Conservation (phyloP, 2,329 filamentous ascomycete species). For the Pseudocercospora fuligena region DNA sequence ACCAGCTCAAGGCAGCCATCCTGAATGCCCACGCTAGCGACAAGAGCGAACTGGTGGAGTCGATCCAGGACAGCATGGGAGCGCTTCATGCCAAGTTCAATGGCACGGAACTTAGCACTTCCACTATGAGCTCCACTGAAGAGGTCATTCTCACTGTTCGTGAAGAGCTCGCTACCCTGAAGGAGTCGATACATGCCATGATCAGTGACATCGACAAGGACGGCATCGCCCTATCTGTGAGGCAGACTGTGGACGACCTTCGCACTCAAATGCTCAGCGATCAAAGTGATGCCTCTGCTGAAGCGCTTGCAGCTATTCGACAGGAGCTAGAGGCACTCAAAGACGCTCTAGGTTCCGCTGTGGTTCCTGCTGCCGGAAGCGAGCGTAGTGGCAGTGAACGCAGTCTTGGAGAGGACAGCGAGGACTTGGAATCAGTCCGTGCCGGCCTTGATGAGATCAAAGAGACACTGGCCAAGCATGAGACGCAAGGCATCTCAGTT, state of each 20-base stretch:
- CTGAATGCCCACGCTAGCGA: constrained; percentile 63
- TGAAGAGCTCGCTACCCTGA: constrained; percentile 65
- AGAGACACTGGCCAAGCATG: constrained; percentile 36
- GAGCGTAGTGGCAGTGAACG: constrained; percentile 17
- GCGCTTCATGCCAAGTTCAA: constrained; percentile 52
- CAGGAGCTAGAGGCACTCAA: constrained; percentile 51
- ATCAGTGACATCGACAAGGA: constrained; percentile 56
- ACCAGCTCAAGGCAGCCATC: constrained; percentile 77
- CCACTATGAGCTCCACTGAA: constrained; percentile 45
- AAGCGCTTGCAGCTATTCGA: constrained; percentile 48
- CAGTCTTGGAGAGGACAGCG: constrained; percentile 17
- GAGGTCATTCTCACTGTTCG: constrained; percentile 57
- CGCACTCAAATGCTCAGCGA: constrained; percentile 45
- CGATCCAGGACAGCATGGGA: constrained; percentile 59
- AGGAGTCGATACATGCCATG: constrained; percentile 60
- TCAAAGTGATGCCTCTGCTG: constrained; percentile 48
- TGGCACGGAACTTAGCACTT: constrained; percentile 39
- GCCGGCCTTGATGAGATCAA: constrained; percentile 46
- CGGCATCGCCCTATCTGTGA: constrained; percentile 71
- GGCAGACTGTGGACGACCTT: constrained; percentile 50
- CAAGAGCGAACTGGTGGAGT: constrained; percentile 67
- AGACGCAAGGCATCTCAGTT: constrained; percentile 44
- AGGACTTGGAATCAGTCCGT: constrained; percentile 35
- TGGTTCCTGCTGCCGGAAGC: constrained; percentile 44
- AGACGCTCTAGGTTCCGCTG: constrained; percentile 47